phyloP scores from a whole-genome alignment of 2,329 filamentous ascomycete species.

The Talaromyces albobiverticillius region DNA sequence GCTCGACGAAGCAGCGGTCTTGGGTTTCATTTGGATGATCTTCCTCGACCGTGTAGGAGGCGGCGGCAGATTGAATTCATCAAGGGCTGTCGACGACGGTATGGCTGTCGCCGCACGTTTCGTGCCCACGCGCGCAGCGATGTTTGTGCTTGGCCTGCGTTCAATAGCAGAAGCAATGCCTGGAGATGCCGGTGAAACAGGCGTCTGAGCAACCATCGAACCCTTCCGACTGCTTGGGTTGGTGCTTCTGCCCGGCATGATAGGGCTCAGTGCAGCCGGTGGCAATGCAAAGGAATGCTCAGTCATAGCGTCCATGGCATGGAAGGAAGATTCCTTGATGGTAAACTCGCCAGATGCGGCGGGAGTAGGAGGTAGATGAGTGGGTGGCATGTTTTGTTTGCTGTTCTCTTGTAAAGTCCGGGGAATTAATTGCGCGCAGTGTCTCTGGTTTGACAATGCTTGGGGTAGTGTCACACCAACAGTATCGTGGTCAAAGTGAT shows the following conservation, averaged over 20 bases:
- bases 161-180: conserved; percentile 20
- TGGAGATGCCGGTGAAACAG: conserved; percentile 34
- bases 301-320: conserved; percentile 23
- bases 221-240: conserved; percentile 20
- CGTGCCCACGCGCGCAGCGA: conserved; percentile 30
- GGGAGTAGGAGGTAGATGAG: conserved; percentile 20
- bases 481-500: neutral
- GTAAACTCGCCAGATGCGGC: conserved; percentile 38
- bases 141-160: conserved; percentile 22
- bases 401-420: neutral
- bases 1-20: conserved; percentile 39
- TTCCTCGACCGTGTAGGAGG: conserved; percentile 89
- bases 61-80: conserved; percentile 75
- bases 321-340: conserved; percentile 31
- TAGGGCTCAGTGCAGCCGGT: conserved; percentile 33
- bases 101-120: conserved; percentile 28
- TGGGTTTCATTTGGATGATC: conserved; percentile 96
- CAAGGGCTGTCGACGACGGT: conserved; percentile 25
- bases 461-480: neutral
- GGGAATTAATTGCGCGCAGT: neutral
- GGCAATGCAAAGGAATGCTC: conserved; percentile 34
- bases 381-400: conserved; percentile 7
- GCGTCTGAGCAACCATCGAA: conserved; percentile 24
- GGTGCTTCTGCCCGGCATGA: conserved; percentile 13
- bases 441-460: neutral